Conservation (phyloP, 2,329 filamentous ascomycete species). For the Diaporthe ampelina region DNA sequence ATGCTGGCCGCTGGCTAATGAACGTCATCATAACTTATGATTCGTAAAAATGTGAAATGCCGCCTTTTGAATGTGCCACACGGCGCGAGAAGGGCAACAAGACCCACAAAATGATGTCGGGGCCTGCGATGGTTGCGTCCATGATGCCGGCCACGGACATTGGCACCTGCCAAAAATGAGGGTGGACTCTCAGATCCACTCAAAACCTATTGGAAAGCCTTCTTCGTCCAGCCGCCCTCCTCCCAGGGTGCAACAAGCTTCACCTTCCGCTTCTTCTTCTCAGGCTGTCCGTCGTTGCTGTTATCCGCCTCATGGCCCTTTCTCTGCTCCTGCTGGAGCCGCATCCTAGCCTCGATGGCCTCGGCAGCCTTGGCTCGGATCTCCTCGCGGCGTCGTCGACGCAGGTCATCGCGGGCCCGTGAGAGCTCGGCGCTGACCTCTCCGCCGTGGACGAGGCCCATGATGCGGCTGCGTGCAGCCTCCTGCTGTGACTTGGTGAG, state of each 20-base stretch:
- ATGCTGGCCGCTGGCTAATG: background rate
- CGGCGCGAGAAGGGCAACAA: rapidly evolving
- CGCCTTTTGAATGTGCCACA: background rate
- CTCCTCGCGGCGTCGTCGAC: conserved; percentile 36
- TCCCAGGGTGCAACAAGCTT: conserved; percentile 40
- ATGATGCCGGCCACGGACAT: too few relatives aligned
- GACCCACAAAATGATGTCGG: too few relatives aligned
- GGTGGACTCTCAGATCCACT: background rate
- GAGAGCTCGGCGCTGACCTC: conserved; percentile 39
- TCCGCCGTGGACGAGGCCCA: conserved; percentile 41
- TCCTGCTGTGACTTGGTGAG: conserved; percentile 37
- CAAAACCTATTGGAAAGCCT: background rate
- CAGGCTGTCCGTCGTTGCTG: background rate
- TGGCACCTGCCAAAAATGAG: background rate
- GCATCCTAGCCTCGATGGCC: conserved; percentile 35
- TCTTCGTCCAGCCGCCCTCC: conserved; percentile 33
- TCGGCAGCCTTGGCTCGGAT: conserved; percentile 38
- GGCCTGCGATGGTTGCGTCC: background rate
- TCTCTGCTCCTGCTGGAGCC: conserved; percentile 13
- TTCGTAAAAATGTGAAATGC: background rate
- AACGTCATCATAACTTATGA: background rate
- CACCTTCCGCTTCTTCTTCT: conserved; percentile 34
- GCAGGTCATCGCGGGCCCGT: conserved; percentile 37
- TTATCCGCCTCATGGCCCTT: background rate
- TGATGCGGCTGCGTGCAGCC: conserved; percentile 31